These are phyloP conservation scores for Neofusicoccum laricinum DNA, from an alignment of 2,329 filamentous ascomycete species.

Conservation along the genomic window DNA sequence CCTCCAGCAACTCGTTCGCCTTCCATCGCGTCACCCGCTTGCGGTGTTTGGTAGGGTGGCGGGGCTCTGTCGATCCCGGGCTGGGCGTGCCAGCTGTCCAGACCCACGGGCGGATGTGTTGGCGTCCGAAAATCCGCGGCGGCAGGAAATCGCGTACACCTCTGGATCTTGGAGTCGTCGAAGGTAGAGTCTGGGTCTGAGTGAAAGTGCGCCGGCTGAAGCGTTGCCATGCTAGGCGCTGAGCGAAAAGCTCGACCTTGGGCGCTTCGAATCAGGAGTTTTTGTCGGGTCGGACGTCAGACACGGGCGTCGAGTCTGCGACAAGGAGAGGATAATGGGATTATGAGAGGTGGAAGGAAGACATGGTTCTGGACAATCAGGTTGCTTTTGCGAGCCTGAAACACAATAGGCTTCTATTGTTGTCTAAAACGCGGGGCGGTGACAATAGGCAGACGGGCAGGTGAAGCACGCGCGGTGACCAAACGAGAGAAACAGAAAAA, in stretches of 20 bases:
- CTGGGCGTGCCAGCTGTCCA: constrained; percentile 7
- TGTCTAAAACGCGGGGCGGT: not conserved
- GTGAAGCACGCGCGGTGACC: not conserved
- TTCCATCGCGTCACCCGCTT: not conserved
- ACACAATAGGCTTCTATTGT: constrained; percentile 11
- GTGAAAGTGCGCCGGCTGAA: constrained; percentile 18
- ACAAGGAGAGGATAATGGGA: not conserved
- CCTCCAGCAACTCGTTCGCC: not conserved
- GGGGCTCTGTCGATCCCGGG: not conserved
- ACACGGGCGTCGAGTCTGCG: constrained; percentile 1
- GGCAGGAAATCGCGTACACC: constrained; percentile 17
- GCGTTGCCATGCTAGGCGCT: constrained; percentile 21
- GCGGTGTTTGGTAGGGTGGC: constrained; percentile 8
- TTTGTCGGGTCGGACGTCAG: not conserved
- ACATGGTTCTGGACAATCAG: constrained; percentile 1
- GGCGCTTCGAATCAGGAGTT: not conserved
- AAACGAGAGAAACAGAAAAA: constrained; percentile 21
- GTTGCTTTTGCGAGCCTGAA: constrained; percentile 8
- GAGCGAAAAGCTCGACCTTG: not conserved
- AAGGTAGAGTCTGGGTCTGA: constrained; percentile 19
- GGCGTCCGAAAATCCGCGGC: constrained; percentile 17
- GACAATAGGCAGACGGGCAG: not conserved
- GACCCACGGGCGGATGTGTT: constrained; percentile 4
- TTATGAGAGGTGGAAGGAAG: constrained; percentile 8
- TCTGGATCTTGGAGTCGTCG: constrained; percentile 16